Evolutionary conservation across 495 filamentous ascomycete genomes (phyloP), one percentile per base, ranked within the genome.

Genomic region (Trichoderma gamsii): DNA sequence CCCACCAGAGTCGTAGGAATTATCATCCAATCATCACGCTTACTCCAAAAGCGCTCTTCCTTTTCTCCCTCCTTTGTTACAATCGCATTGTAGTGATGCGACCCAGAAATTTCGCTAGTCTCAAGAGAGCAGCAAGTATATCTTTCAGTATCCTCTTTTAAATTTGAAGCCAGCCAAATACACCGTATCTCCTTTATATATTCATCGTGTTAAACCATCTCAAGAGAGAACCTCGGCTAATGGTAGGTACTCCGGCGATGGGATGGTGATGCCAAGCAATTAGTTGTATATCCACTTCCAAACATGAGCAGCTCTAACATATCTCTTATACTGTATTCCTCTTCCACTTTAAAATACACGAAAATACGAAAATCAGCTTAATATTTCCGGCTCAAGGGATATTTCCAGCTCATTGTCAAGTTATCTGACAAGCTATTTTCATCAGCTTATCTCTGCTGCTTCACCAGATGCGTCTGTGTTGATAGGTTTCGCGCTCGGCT

Each of bases 11-110:
- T 61, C 25, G 23, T 61, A 32, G 56, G 56, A 61, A 32, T 61
- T 32, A 18, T 61, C 56, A 61, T 61, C 56, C 56, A 61, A 32
- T 61, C 56, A 61, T 61, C 25, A 25, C 56, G 3, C 35, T 32
- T 38, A 25, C 52, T 61, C 25, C 56, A 32, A 61, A 23, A 23
- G 16, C 49, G 49, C 49, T 52, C 21, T 52, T 21, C 21, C 49
- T 23, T 23, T 59, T 5, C 12, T 12, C 2, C n/a, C 51, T 59
- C 16, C 21, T 6, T 56, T 56, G 21, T 23, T 23, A 4, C 51
- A 59, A 7, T 12, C n/a, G 21, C 6, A 59, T 21, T 21, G 27
- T 23, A 59, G 5, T 1, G 1, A 59, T 23, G 21, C 51, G 5
- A 4, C 16, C 18, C 8, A 11, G 1, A 3, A 25, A 9, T 23